These are phyloP conservation scores for Mortierella sp. DNA, from an alignment of 371 early-diverging fungal genomes.

Conservation along the genomic window DNA sequence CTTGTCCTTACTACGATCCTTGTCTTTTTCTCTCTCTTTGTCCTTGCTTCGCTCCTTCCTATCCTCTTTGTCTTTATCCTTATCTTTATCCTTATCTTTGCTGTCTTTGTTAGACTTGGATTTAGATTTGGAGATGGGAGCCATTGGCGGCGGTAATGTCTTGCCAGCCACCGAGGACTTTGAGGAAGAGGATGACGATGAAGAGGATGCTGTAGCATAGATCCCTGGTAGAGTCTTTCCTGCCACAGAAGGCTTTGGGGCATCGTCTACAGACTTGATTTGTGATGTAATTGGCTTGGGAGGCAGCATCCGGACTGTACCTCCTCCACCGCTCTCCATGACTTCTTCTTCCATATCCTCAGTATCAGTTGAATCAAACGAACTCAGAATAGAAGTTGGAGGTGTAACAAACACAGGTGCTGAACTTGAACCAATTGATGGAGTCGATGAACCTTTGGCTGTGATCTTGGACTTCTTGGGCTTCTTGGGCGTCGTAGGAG, in stretches of 20 bases:
- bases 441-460: conserved; percentile 12
- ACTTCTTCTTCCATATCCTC: conserved; percentile 56
- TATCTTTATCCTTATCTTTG: conserved; percentile 38
- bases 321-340: conserved; percentile 52
- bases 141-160: conserved; percentile 23
- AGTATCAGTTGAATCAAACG: conserved; percentile 31
- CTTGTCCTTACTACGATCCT: conserved; percentile 24
- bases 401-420: conserved; percentile 38
- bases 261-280: conserved; percentile 27
- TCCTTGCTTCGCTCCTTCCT: conserved; percentile 28
- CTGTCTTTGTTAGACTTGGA: conserved; percentile 44
- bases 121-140: conserved; percentile 32
- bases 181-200: conserved; percentile 12
- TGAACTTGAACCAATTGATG: background rate
- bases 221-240: conserved; percentile 45
- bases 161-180: conserved; percentile 33
- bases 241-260: conserved; percentile 9
- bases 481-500: conserved; percentile 39
- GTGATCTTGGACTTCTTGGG: conserved; percentile 28
- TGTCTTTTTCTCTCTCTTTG: conserved; percentile 23
- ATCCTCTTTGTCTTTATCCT: conserved; percentile 32
- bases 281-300: conserved; percentile 17
- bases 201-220: conserved; percentile 4
- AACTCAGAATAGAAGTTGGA: conserved; percentile 46
- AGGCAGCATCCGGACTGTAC: conserved; percentile 35